Base-by-base conservation (phyloP, 140 eudicot genomes). In the Flaveria floridana region DNA sequence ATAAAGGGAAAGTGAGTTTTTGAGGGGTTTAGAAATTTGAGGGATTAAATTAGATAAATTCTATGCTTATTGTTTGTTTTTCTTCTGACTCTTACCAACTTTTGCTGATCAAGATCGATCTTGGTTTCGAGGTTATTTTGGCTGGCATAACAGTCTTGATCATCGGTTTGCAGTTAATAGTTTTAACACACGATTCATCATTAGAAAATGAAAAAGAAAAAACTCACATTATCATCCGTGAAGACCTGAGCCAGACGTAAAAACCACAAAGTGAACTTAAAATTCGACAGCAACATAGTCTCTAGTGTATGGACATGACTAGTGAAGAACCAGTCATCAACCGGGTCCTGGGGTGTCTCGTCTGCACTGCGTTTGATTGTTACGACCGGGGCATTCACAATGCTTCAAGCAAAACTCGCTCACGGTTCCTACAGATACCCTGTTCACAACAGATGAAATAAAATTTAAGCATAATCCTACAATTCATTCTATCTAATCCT, bases 341-440 rank as follows among this genome's bases (percentile, higher is more conserved):
- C 86, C 13, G 97, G 99, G 52, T 94, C 96, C 28, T 75, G 82
- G 48, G 97, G 97, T 67, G 89, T 83, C 73, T 86, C 91, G 14
- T 85, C 85, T 0, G 82, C 89, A 53, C 84, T 78, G 62, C 99
- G 91, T 72, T 87, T 90, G 81, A 87, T 90, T 67, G 96, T 80
- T 68, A 90, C 84, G 19, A 90, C 96, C 2, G 96, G 96, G 96
- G 70, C 96, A 90, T 69, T 90, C 96, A n/a, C 95, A 94, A 81
- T 94, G 99, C 89, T 90, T 94, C 62, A 75, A 86, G 44, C 97
- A 90, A 72, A 90, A 94, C 26, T 94, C 99, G 50, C 99, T 94
- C 82, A 94, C 99, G 14, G 97, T 94, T 63, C 99, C 97, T 41
- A 94, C 96, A 76, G 90, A 90, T 7, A 94, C 99, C 96, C 99